Evolutionary conservation across 306 rosid genomes (phyloP), one percentile per base, ranked within the genome.

Genomic region (Cucumis melo): DNA sequence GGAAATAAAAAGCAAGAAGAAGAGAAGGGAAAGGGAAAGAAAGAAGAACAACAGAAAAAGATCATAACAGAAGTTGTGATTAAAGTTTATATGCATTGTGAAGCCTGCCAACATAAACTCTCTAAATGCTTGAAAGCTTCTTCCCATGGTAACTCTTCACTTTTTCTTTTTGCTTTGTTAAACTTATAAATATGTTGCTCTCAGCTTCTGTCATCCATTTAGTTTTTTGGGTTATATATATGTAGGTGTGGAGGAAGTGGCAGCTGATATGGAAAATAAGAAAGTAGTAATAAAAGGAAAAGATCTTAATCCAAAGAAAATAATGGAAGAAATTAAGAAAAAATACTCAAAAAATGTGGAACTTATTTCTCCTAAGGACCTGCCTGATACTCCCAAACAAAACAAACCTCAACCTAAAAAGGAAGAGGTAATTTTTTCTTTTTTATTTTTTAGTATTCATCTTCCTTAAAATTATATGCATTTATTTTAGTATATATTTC

Each of bases 31-130:
- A 23, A 70, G 21, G 57, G 75, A 14, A 70, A 71, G 13, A 68
- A 68, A 13, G 74, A 68, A 44, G 29, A 27, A 27, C 77, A 27
- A 27, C 77, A 38, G 65, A 42, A 51, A 87, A 77, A 62, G 29
- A 27, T n/a, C 81, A 83, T 32, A 12, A 41, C 77, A 54, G 78
- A 24, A 64, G 80, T 91, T 51, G 85, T 93, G 75, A 74, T 93
- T 81, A 93, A 93, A 87, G 96, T 87, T 55, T 65, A 79, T n/a
- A 79, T 93, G 84, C 93, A 93, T 74, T 93, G 97, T 83, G 89
- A 91, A 62, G 91, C 87, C 70, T 93, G 98, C 83, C 77, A 87
- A 4, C 56, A 21, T 27, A 80, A 91, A 81, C 78, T 91, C 65
- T 81, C 78, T 21, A 83, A 58, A 67, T 91, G 96, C 80, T 84